Evolutionary conservation across 257 asterid genomes (phyloP).

Genomic region (Plantago elongata): DNA sequence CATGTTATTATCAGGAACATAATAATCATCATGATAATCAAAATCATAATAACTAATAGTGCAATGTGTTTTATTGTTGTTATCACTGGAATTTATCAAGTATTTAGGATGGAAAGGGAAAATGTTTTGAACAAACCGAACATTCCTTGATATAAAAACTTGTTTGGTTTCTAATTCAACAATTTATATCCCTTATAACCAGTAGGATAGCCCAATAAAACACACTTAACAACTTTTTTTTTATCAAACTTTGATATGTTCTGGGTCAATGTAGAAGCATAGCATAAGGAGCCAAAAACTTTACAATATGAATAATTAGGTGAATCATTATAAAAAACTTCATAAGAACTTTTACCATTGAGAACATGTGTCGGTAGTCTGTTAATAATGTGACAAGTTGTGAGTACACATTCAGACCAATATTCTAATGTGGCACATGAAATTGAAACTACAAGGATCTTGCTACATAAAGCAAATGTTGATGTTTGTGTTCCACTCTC

Average conservation of each 20-base stretch:
- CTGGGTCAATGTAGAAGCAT: not conserved
- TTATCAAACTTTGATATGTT: not conserved
- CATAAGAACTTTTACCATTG: not conserved
- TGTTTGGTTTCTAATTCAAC: not conserved
- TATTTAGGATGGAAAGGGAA: not conserved
- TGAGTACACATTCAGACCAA: too few relatives aligned
- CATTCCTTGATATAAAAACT: not conserved
- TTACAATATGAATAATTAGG: not conserved
- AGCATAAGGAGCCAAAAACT: not conserved
- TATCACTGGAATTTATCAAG: too few relatives aligned
- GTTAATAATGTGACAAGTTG: not conserved
- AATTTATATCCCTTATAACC: not conserved
- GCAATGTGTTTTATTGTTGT: too few relatives aligned
- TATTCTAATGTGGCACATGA: too few relatives aligned
- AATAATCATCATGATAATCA: too few relatives aligned
- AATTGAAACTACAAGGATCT: not conserved
- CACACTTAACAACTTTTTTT: not conserved
- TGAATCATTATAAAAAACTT: not conserved
- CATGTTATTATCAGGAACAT: too few relatives aligned
- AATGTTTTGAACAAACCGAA: not conserved
- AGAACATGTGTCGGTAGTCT: not conserved
- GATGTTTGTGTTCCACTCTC: not conserved
- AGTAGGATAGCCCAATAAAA: not conserved
- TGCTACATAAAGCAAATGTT: not conserved
- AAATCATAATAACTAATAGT: too few relatives aligned